These are phyloP conservation scores for Pelargonium citronellum DNA, from an alignment of 441 rosid species.

Conservation along the genomic window DNA sequence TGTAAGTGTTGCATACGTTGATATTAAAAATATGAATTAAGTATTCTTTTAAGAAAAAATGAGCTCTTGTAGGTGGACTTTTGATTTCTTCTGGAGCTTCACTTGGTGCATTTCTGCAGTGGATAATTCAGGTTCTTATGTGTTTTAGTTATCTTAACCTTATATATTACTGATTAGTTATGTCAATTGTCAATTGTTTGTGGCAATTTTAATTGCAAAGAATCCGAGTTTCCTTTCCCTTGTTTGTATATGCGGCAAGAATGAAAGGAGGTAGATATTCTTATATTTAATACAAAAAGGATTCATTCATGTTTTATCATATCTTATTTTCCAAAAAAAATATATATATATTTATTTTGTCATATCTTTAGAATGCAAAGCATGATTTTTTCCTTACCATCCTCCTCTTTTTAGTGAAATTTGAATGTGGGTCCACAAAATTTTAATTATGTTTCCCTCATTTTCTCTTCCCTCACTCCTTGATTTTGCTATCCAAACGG, in stretches of 20 bases:
- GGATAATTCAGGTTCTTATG: conserved; percentile 8
- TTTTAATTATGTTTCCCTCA: too few species aligned
- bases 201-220: neutral
- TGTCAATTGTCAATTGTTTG: neutral
- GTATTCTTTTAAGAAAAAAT: neutral
- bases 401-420: too few species aligned
- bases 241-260: neutral
- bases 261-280: too few species aligned
- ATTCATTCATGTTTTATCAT: too few species aligned
- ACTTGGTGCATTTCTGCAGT: conserved; percentile 6
- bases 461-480: too few species aligned
- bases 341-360: too few species aligned
- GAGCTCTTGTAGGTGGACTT: conserved; percentile 2
- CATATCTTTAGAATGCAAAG: too few species aligned
- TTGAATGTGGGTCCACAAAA: too few species aligned
- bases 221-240: conserved; percentile 2
- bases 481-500: too few species aligned
- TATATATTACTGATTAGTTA: neutral
- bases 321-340: too few species aligned
- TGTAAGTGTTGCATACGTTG: neutral
- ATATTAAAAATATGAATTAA: conserved; percentile 4
- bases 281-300: too few species aligned
- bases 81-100: conserved; percentile 4
- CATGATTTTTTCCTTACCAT: too few species aligned
- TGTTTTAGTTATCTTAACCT: neutral